phyloP scores from a whole-genome alignment of 179 eudicot species.

The Vitellaria paradoxa region DNA sequence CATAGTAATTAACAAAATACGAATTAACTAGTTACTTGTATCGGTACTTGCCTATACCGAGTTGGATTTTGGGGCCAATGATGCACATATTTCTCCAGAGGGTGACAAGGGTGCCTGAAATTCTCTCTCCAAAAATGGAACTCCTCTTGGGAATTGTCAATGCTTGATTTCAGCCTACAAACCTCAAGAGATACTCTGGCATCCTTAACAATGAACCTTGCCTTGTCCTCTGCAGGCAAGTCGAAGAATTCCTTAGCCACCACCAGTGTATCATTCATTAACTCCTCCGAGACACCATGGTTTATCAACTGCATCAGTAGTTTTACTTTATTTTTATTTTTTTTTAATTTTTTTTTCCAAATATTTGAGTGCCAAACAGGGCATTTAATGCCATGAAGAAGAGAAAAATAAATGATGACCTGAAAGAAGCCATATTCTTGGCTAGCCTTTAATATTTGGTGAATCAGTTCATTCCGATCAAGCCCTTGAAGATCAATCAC shows the following conservation, averaged over 20 bases:
- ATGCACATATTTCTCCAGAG: slow-evolving; percentile 40
- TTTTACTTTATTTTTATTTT: too few species aligned
- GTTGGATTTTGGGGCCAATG: slow-evolving; percentile 64
- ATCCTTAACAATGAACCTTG: slow-evolving; percentile 45
- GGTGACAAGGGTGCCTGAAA: slow-evolving; percentile 67
- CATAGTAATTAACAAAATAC: too few species aligned
- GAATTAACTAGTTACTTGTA: too few species aligned
- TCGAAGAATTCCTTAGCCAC: slow-evolving; percentile 51
- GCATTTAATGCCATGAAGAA: too few species aligned
- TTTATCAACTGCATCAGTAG: slow-evolving; percentile 44
- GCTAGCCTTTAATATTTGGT: slow-evolving; percentile 38
- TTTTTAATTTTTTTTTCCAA: too few species aligned
- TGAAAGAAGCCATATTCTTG: slow-evolving; percentile 46
- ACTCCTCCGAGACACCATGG: slow-evolving; percentile 56
- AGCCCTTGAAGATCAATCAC: too few species aligned
- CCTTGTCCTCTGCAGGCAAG: slow-evolving; percentile 57
- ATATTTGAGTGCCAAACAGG: too few species aligned
- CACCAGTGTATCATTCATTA: slow-evolving; percentile 30
- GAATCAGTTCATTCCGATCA: slow-evolving; percentile 17
- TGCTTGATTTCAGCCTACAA: slow-evolving; percentile 25
- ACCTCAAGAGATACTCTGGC: neutral
- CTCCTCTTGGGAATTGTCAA: slow-evolving; percentile 42
- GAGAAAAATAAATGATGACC: neutral
- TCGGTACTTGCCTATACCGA: slow-evolving; percentile 35
- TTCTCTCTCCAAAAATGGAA: slow-evolving; percentile 75